Evolutionary conservation across 163 green algal species (phyloP), one percentile per base, ranked within the genome.

Genomic region (Scenedesmus sp.): DNA sequence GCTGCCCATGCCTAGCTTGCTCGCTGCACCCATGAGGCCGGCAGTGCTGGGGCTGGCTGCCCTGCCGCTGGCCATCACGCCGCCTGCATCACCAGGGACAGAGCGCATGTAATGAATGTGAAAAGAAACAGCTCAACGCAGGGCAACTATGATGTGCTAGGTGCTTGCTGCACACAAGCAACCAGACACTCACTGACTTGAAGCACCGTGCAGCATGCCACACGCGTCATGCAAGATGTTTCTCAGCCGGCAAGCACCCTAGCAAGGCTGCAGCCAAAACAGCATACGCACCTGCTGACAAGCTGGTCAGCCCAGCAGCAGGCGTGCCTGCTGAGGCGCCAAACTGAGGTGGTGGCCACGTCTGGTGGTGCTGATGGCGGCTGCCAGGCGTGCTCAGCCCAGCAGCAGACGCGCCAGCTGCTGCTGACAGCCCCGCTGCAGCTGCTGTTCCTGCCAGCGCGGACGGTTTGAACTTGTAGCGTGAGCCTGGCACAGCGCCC

Each of bases 381-480:
- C 66, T 84, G 87, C 73, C 70, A 52, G 70, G 70, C 23, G 70
- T 79, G 70, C 70, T 79, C 70, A 79, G 4, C 70, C 70, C 70
- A 79, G 70, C 70, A 79, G 70, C 70, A 15, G 70, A 79, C 4
- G 70, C 70, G 5, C 70, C 70, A 79, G 70, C 70, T 46, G 70
- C 70, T 52, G 70, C 70, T 79, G 70, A 79, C 20, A 79, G 23
- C 23, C 70, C 70, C 62, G 54, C 87, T 91, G 87, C 55, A 67
- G 87, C 73, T 87, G 73, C 57, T 87, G 88, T 52, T 13, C 62
- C 88, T 83, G 88, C 60, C 62, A 84, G 16, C 64, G 60, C 16
- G 26, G 90, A 77, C 1, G 94, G 91, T 64, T 92, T 86, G 93
- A 95, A 95, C 52, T 91, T 85, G 86, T 93, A 96, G 54, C 94